Evolutionary conservation across 805 yeast genomes (phyloP), one percentile per base, ranked within the genome.

Genomic region (Kodamaea kakaduensis): DNA sequence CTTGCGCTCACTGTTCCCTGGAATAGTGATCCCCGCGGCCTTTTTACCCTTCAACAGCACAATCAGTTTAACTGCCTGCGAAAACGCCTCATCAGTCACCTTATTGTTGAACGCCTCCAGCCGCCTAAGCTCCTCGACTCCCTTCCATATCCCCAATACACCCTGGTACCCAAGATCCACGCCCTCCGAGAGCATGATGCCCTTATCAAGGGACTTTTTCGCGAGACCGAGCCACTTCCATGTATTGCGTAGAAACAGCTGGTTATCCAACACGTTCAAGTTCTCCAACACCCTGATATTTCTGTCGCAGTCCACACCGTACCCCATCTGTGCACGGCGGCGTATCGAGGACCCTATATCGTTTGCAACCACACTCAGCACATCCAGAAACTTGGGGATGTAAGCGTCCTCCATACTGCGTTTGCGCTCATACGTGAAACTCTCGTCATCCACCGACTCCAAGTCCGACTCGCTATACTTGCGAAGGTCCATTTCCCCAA

Each of bases 191-290:
- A 75, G 64, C 83, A 85, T 81, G 1, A 81, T 64, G 0, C 85
- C 82, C 32, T 78, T 74, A 13, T 71, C 71, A 3, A 78, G 77
- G 1, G 84, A 70, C 26, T 74, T 76, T 36, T 76, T 72, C 0
- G 94, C 86, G 33, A 84, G 74, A 1, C 77, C 74, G 20, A 90
- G 61, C 97, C 97, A 90, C 51, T 82, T 79, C 97, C 97, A 90
- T 0, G 95, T 82, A 47, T 85, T 81, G 42, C 82, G 66, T 32
- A 82, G 61, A 37, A 58, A 56, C 25, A 56, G 39, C 43, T 76
- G 83, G 30, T 78, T 76, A 34, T 73, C 73, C 16, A 77, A 54
- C 2, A 69, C 61, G 36, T 67, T 71, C 21, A 77, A 53, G 18
- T 63, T 64, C 42, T 76, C 85, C 24, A 79, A 61, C 17, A 84